These are phyloP conservation scores for Naegleria fowleri DNA, from an alignment of 208 protist species.

Conservation along the genomic window DNA sequence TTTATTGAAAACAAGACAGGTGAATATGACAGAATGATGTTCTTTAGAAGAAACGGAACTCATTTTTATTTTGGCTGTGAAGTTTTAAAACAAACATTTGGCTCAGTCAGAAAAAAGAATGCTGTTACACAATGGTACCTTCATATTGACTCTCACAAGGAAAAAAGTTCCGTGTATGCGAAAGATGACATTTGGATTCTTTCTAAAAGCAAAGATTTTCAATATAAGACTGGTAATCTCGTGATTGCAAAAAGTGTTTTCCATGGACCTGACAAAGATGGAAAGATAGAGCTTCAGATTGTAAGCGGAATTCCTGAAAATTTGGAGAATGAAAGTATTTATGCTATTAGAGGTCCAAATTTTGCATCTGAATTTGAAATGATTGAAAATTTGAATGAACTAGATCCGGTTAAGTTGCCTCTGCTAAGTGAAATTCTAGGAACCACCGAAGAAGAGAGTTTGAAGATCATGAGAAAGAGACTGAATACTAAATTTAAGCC, in stretches of 20 bases:
- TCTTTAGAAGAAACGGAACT: slow-evolving; percentile 12
- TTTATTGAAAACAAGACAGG: not conserved
- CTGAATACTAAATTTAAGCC: not conserved
- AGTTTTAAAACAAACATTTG: not conserved
- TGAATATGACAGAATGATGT: not conserved
- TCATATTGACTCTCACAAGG: not conserved
- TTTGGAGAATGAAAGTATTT: not conserved
- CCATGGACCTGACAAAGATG: slow-evolving; percentile 16
- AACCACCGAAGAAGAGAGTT: not conserved
- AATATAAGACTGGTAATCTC: not conserved
- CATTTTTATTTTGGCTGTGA: slow-evolving; percentile 29
- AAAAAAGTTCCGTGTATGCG: not conserved
- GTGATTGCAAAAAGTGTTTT: not conserved
- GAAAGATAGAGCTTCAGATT: not conserved
- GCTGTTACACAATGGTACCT: not conserved
- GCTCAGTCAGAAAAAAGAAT: not conserved
- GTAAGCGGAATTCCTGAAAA: not conserved
- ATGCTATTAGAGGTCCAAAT: slow-evolving; percentile 25
- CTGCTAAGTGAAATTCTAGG: not conserved
- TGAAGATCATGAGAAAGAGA: not conserved
- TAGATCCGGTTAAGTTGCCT: not conserved
- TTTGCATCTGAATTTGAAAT: slow-evolving; percentile 24
- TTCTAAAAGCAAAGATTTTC: not conserved
- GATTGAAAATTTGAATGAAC: slow-evolving; percentile 7
- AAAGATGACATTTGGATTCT: slow-evolving; percentile 32